Evolutionary conservation across 371 early-diverging fungal genomes (phyloP), one percentile per base, ranked within the genome.

Genomic region (Mortierella sp.): DNA sequence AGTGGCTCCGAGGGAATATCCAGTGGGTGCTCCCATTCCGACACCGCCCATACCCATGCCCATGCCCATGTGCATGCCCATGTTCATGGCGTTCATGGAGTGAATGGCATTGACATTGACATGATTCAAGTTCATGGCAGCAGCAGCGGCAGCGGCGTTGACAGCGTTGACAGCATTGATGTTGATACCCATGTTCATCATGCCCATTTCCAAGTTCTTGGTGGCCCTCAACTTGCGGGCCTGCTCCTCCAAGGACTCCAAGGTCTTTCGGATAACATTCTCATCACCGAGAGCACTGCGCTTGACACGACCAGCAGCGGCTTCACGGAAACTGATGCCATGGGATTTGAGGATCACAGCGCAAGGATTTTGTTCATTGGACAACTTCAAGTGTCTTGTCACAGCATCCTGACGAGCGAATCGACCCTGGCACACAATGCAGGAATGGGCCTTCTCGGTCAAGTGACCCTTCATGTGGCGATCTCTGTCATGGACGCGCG

Each of bases 331-430:
- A 3, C 47, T 41, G 16, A 66, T 37, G 3, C 46, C 51, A 5
- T 46, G 31, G 13, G 21, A 50, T 43, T 53, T 59, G 14, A 71
- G 29, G 25, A 64, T 65, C 46, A 60, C 8, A 5, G 60, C 59
- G 17, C 72, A 72, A 0, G 57, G 67, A 22, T 72, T 72, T 52
- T 57, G 34, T 21, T 53, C 66, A 1, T 58, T 49, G 19, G 65
- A 31, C 34, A 66, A 25, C 37, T 62, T 65, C 31, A 67, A 13
- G 24, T 73, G 73, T 7, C 73, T 46, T 0, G 73, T 73, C 43
- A 73, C 73, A 1, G 73, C 73, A 24, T 73, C 73, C 22, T 73
- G 73, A 19, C 73, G 46, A 1, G 67, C 73, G 31, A 73, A 73
- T 34, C 43, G 49, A 13, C 55, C 51, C 3, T 41, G 55, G 25